Conservation (phyloP, 2,329 filamentous ascomycete species). For the Sporothrix mexicana region DNA sequence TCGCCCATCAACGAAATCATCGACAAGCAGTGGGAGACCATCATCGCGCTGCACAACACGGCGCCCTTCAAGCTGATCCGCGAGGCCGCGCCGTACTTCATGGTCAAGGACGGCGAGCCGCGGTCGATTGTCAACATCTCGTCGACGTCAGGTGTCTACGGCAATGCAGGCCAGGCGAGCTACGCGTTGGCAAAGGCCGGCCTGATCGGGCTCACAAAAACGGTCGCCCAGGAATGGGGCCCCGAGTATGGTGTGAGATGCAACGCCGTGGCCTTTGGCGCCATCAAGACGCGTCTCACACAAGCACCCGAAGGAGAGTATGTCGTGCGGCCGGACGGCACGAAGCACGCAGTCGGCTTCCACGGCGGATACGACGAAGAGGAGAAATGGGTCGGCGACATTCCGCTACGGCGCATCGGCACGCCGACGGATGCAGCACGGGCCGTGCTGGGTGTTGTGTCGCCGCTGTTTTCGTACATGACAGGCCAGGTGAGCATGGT, state of each 20-base stretch:
- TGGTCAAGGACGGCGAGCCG: conserved; percentile 80
- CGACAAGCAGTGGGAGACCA: conserved; percentile 90
- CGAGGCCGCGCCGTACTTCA: conserved; percentile 82
- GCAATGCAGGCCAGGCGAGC: conserved; percentile 88
- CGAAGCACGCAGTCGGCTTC: conserved; percentile 76
- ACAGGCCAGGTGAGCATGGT: conserved; percentile 75
- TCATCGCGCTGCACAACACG: conserved; percentile 81
- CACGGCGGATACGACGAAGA: conserved; percentile 52
- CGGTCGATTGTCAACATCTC: conserved; percentile 84
- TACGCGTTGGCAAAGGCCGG: conserved; percentile 86
- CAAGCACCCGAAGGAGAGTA: conserved; percentile 84
- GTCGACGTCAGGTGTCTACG: conserved; percentile 80
- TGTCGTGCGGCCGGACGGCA: conserved; percentile 74
- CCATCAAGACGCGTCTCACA: conserved; percentile 79
- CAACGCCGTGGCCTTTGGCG: conserved; percentile 85
- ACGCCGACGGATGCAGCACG: conserved; percentile 80
- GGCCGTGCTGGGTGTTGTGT: conserved; percentile 77
- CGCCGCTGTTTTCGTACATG: conserved; percentile 83
- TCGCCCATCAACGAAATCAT: conserved; percentile 91
- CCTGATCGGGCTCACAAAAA: conserved; percentile 81
- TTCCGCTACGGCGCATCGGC: conserved; percentile 77
- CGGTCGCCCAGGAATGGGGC: conserved; percentile 91
- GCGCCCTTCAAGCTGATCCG: conserved; percentile 85
- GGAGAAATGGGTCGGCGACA: conserved; percentile 65
- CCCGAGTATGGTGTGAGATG: conserved; percentile 79